Conservation (phyloP, 306 rosid genomes). For the Castanea crenata region DNA sequence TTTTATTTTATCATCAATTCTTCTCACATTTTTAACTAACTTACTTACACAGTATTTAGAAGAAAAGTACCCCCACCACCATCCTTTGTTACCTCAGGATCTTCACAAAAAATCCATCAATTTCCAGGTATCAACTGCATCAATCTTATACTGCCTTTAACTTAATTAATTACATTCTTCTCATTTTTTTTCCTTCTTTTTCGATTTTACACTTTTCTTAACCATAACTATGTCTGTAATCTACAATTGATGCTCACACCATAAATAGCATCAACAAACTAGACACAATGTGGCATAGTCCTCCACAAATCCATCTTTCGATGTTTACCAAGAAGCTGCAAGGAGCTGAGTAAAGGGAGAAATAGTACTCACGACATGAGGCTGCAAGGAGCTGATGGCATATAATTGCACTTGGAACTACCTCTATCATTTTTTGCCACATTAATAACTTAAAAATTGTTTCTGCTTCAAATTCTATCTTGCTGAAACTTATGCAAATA, state of each 20-base stretch:
- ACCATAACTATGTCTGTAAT: too few species aligned
- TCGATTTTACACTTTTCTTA: too few species aligned
- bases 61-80: constrained; percentile 69
- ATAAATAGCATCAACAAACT: too few species aligned
- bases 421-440: neutral
- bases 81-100: constrained; percentile 68
- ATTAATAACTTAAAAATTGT: neutral
- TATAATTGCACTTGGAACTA: neutral
- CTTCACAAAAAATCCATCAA: constrained; percentile 57
- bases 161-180: too few species aligned
- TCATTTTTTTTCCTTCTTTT: neutral
- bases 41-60: constrained; percentile 60
- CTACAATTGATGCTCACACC: too few species aligned
- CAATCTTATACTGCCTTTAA: neutral
- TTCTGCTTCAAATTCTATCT: neutral
- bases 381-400: neutral
- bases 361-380: neutral
- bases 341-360: neutral
- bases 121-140: constrained; percentile 49
- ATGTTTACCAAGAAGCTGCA: too few species aligned
- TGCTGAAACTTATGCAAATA: neutral
- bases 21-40: too few species aligned
- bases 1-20: too few species aligned
- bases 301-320: too few species aligned
- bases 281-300: too few species aligned